Evolutionary conservation across 148 eudicot genomes (phyloP).

Genomic region (Heliosperma pusillum): DNA sequence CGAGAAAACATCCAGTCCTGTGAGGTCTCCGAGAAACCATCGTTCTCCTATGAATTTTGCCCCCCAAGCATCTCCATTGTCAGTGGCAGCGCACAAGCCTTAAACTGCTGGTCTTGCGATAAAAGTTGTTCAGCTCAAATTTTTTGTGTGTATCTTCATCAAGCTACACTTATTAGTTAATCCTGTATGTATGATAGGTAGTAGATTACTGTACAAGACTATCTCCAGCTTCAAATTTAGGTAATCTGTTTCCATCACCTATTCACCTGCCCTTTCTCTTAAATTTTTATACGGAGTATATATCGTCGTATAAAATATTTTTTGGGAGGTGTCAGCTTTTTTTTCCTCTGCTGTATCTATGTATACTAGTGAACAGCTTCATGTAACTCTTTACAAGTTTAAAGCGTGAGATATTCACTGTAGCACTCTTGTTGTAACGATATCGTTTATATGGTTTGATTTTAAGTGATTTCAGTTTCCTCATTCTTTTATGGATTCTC

Average conservation of each 20-base stretch:
- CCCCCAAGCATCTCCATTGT: constrained; percentile 59
- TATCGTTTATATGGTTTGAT: background rate
- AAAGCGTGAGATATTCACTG: constrained; percentile 8
- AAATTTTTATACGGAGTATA: constrained; percentile 13
- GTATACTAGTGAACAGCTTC: background rate
- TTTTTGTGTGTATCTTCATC: background rate
- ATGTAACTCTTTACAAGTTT: constrained; percentile 7
- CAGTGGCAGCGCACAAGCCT: constrained; percentile 36
- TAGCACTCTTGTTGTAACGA: constrained; percentile 9
- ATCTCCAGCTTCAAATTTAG: constrained; percentile 19
- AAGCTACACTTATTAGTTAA: background rate
- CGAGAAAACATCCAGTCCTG: constrained; percentile 31
- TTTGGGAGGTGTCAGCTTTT: constrained; percentile 17
- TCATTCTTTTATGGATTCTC: too few relatives aligned
- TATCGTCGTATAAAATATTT: constrained; percentile 11
- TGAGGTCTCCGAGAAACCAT: constrained; percentile 38
- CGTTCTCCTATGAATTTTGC: constrained; percentile 40
- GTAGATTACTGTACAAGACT: constrained; percentile 19
- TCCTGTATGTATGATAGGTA: constrained; percentile 24
- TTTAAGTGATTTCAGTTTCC: too few relatives aligned
- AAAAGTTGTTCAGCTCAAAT: background rate
- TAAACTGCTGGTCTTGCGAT: constrained; percentile 26
- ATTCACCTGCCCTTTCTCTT: constrained; percentile 25
- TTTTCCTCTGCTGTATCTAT: constrained; percentile 1
- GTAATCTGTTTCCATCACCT: constrained; percentile 18